phyloP scores from a whole-genome alignment of 2,329 filamentous ascomycete genomes.

The Magnaporthiopsis incrustans region DNA sequence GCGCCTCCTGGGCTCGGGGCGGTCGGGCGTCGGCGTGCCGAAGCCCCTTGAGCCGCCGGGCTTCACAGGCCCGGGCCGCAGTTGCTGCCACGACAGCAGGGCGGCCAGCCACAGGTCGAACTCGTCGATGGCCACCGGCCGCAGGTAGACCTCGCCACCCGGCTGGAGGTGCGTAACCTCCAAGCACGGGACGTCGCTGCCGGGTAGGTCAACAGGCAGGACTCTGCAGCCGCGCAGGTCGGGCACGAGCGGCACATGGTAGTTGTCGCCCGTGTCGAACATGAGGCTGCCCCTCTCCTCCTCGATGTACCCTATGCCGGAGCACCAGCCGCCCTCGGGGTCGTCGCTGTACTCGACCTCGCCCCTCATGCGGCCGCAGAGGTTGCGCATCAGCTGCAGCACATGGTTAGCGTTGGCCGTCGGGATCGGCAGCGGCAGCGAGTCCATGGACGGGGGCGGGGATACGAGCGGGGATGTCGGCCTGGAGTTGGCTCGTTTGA shows the following conservation, averaged over 20 bases:
- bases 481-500: slow-evolving; percentile 48
- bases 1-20: slow-evolving; percentile 36
- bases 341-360: slow-evolving; percentile 63
- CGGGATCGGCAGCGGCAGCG: slow-evolving; percentile 49
- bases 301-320: slow-evolving; percentile 70
- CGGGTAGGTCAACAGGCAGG: slow-evolving; percentile 41
- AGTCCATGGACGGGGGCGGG: slow-evolving; percentile 50
- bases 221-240: slow-evolving; percentile 70
- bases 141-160: slow-evolving; percentile 54
- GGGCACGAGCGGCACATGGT: slow-evolving; percentile 59
- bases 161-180: slow-evolving; percentile 47
- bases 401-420: slow-evolving; percentile 65
- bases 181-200: slow-evolving; percentile 39
- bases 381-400: slow-evolving; percentile 65
- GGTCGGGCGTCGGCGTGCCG: slow-evolving; percentile 27
- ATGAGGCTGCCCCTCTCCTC: slow-evolving; percentile 67
- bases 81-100: slow-evolving; percentile 72
- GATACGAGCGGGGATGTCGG: slow-evolving; percentile 50
- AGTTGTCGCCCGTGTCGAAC: slow-evolving; percentile 63
- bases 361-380: slow-evolving; percentile 74
- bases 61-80: slow-evolving; percentile 52
- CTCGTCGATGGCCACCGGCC: slow-evolving; percentile 56
- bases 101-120: slow-evolving; percentile 76
- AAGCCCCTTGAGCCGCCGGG: slow-evolving; percentile 36
- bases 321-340: slow-evolving; percentile 53